phyloP scores from a whole-genome alignment of 1,284 basidiomycete genomes.

The Anthracocystis panici-leucophaei region DNA sequence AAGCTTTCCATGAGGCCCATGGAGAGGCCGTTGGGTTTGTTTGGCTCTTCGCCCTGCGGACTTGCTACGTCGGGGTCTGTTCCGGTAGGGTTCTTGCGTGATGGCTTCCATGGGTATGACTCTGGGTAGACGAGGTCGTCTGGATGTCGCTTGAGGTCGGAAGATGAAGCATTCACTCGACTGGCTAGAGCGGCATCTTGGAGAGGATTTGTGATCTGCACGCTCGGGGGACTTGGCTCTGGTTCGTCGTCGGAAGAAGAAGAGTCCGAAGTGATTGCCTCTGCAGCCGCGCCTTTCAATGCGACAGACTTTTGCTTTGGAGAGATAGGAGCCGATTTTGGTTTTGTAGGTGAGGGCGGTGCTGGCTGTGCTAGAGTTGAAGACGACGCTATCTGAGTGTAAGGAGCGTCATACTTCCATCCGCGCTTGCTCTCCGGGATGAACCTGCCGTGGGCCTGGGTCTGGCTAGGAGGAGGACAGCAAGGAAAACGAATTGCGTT shows the following conservation, averaged over 20 bases:
- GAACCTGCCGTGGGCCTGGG: conserved; percentile 22
- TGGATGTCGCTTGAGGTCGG: conserved; percentile 16
- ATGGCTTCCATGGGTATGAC: conserved; percentile 40
- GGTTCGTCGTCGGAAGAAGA: conserved; percentile 25
- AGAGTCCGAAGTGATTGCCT: conserved; percentile 18
- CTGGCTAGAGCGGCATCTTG: background rate
- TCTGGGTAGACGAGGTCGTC: conserved; percentile 43
- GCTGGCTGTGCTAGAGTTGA: conserved; percentile 1
- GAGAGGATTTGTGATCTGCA: background rate
- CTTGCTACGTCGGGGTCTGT: conserved; percentile 15
- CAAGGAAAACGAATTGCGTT: conserved; percentile 33
- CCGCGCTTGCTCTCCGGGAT: conserved; percentile 45
- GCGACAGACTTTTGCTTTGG: conserved; percentile 2
- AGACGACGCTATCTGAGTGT: background rate
- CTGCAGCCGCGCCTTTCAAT: background rate
- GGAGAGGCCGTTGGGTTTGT: conserved; percentile 27
- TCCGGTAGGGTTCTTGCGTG: conserved; percentile 8
- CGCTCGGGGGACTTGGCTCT: background rate
- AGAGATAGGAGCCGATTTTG: conserved; percentile 18
- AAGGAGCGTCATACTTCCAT: conserved; percentile 32
- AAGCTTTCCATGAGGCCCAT: conserved; percentile 44
- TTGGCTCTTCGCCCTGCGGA: conserved; percentile 13
- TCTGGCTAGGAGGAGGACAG: conserved; percentile 12
- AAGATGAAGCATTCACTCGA: too few species aligned
- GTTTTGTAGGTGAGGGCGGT: too few species aligned